Evolutionary conservation across 345 rosid species (phyloP), one percentile per base, ranked within the genome.

Genomic region (Pseudoturritis turrita): DNA sequence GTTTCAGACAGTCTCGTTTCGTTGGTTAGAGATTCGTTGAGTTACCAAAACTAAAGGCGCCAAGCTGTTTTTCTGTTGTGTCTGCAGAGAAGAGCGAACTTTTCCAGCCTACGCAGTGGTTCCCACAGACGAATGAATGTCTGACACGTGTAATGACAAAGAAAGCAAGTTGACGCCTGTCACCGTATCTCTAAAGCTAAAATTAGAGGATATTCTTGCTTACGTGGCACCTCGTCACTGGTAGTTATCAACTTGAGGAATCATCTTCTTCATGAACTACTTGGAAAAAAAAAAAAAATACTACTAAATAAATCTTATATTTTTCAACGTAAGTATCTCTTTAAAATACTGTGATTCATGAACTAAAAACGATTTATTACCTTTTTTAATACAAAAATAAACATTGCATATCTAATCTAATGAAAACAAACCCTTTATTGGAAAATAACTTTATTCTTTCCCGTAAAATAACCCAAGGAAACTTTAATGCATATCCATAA

Each of bases 151-250:
- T 44, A n/a, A 31, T 1, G 39, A 52, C 13, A 66, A 44, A 7
- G 1, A 23, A 33, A 56, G 46, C 25, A 45, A 57, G 65, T 44
- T 19, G 72, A 68, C 61, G 36, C 10, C 46, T 43, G 63, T 55
- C 56, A 33, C 7, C 54, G 36, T 44, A 56, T 56, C 46, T 55
- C 4, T 8, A 56, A 22, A 54, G 63, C 21, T 18, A 18, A 1
- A 8, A 5, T 5, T 28, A 33, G 28, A 57, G 65, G 66, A 71
- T 71, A 61, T 61, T 50, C 33, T 61, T n/a, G 61, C 68, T 61
- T 50, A 40, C 61, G 68, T 71, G 75, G 12, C 11, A 70, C 4
- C 45, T 60, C 3, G 35, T 61, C 43, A 61, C 21, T 71, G 22
- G 60, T 60, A 4, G 22, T 41, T 44, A 69, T 56, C 45, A 26